Percentiles rank a stretch among this genome's conserved stretches.
Evolutionary conservation across 73 alveolate genomes (phyloP).

Genomic region (Symbiodinium natans): DNA sequence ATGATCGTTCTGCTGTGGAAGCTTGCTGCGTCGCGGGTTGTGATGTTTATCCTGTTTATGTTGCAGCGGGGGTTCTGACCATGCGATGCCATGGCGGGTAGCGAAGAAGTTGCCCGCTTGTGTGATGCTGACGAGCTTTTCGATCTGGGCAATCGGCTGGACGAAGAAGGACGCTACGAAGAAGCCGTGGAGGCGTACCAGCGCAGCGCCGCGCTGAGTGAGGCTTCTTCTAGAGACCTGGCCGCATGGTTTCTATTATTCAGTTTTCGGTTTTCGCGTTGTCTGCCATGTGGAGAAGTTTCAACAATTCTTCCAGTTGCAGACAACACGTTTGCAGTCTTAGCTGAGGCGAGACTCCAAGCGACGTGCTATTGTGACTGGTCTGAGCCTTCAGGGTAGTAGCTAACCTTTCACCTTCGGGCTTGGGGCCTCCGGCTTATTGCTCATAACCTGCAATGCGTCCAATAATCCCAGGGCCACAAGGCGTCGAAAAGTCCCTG

Average conservation of each 20-base stretch:
- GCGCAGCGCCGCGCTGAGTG: constrained; percentile 27
- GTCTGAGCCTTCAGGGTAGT: not conserved
- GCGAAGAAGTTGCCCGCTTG: not conserved
- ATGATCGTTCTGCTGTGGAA: no score
- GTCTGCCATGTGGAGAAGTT: not conserved
- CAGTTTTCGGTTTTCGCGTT: no score
- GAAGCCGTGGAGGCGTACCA: constrained; percentile 50
- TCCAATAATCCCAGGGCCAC: no score
- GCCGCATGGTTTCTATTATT: not conserved
- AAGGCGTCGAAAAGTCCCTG: no score
- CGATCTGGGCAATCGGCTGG: constrained; percentile 57
- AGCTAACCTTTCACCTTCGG: no score
- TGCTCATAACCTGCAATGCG: no score
- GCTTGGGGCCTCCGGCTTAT: no score
- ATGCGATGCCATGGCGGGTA: no score
- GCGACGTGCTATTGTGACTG: constrained; percentile 37
- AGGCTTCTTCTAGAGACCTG: constrained; percentile 4
- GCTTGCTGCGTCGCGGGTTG: no score
- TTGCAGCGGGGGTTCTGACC: no score
- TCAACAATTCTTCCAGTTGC: not conserved
- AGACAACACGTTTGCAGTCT: not conserved
- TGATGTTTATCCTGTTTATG: no score
- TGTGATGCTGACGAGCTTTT: constrained; percentile 33
- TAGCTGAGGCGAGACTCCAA: constrained; percentile 19
- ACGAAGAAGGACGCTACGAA: constrained; percentile 42